These are phyloP conservation scores for Colletotrichum sp. DNA, from an alignment of 2,329 filamentous ascomycete species.

Conservation along the genomic window DNA sequence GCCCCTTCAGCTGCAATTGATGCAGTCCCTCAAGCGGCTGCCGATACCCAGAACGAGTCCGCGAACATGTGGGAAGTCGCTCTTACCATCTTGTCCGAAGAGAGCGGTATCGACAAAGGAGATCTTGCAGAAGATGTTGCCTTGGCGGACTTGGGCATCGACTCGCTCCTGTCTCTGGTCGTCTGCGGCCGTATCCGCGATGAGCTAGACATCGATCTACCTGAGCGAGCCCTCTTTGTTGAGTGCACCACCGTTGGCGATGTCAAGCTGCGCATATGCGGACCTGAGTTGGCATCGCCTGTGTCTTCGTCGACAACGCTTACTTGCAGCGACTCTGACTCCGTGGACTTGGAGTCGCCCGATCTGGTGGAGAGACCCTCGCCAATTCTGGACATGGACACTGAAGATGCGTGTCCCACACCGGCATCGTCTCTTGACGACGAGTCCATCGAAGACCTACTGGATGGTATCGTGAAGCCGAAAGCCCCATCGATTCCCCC, in stretches of 20 bases:
- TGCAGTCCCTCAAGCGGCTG: neutral
- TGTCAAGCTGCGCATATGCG: conserved; percentile 44
- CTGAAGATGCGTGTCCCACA: neutral
- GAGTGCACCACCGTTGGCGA: conserved; percentile 59
- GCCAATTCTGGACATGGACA: neutral
- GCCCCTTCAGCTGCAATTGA: neutral
- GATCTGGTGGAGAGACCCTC: neutral
- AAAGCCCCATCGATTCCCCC: neutral
- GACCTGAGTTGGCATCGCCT: neutral
- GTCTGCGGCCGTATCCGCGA: conserved; percentile 62
- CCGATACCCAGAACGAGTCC: neutral
- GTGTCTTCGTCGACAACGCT: neutral
- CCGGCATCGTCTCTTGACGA: neutral
- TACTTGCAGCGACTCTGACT: neutral
- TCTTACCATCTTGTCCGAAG: neutral
- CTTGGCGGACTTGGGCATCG: conserved; percentile 58
- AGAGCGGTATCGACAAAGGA: neutral
- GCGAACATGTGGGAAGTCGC: neutral
- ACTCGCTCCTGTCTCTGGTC: conserved; percentile 64
- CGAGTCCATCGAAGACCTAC: neutral
- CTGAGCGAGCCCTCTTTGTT: conserved; percentile 53
- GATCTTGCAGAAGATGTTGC: neutral
- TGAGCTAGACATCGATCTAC: conserved; percentile 60
- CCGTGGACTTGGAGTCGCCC: neutral
- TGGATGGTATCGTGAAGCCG: neutral